These are phyloP conservation scores for Citrullus mucosospermus DNA, from an alignment of 306 rosid species.

Conservation along the genomic window DNA sequence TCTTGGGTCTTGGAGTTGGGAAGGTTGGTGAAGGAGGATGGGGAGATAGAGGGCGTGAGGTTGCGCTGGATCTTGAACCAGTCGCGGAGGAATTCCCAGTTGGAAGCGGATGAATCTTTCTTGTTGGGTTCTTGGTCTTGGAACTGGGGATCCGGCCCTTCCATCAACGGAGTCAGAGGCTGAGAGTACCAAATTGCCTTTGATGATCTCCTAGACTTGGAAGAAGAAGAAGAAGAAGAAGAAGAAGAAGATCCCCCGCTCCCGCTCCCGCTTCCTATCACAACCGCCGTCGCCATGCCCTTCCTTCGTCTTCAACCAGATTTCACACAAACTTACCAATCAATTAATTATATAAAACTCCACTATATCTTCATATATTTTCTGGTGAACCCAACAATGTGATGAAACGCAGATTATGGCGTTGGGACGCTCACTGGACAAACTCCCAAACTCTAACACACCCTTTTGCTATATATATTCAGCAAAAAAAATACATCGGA, in stretches of 20 bases:
- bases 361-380: too few relatives aligned
- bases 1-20: constrained; percentile 58
- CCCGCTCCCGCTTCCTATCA: constrained; percentile 16
- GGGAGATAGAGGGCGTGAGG: constrained; percentile 21
- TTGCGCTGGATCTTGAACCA: constrained; percentile 69
- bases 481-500: too few relatives aligned
- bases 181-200: constrained; percentile 80
- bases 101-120: constrained; percentile 46
- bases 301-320: neutral
- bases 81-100: constrained; percentile 77
- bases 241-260: neutral
- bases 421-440: too few relatives aligned
- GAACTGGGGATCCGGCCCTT: constrained; percentile 85
- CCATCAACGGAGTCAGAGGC: constrained; percentile 78
- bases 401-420: too few relatives aligned
- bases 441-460: too few relatives aligned
- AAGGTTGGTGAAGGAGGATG: constrained; percentile 1
- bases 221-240: constrained; percentile 8
- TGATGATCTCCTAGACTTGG: constrained; percentile 40
- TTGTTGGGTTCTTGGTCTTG: constrained; percentile 66
- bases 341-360: neutral
- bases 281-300: constrained; percentile 6
- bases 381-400: too few relatives aligned
- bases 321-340: neutral
- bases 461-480: too few relatives aligned